A percentile compares a stretch with the other conserved stretches of the same genome.
phyloP scores from a whole-genome alignment of 202 grass and related monocot genomes.

The Setaria italica region DNA sequence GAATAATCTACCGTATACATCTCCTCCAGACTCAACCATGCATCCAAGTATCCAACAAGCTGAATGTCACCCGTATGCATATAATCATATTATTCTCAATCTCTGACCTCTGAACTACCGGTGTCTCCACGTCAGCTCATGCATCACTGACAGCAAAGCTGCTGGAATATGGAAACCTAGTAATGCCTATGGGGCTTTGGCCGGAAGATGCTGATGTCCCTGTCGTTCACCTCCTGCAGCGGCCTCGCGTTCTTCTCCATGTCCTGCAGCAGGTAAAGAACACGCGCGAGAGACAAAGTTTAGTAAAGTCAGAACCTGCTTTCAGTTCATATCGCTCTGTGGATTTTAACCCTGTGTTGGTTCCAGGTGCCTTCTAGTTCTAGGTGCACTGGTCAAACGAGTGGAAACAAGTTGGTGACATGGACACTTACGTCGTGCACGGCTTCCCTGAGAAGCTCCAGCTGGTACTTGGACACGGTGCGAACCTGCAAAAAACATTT shows the following conservation, averaged over 20 bases:
- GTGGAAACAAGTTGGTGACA: background rate
- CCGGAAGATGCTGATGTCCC: conserved; percentile 54
- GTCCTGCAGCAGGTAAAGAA: conserved; percentile 31
- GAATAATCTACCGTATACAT: conserved; percentile 7
- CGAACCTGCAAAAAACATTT: conserved; percentile 43
- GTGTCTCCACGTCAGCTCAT: conserved; percentile 16
- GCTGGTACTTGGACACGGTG: conserved; percentile 60
- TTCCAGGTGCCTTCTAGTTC: background rate
- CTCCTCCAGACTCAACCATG: background rate
- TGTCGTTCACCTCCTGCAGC: conserved; percentile 52
- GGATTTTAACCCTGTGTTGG: background rate
- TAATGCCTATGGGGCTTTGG: conserved; percentile 15
- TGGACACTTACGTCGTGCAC: conserved; percentile 64
- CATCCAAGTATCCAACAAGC: background rate
- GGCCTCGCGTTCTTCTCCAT: conserved; percentile 74
- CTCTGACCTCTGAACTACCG: background rate
- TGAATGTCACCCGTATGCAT: background rate
- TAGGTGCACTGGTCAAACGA: background rate
- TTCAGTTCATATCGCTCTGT: background rate
- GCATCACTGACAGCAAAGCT: background rate
- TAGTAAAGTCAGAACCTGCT: background rate
- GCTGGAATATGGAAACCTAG: background rate
- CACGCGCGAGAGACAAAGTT: background rate
- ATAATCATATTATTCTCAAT: background rate
- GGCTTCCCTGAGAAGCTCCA: conserved; percentile 60